Conservation (phyloP, 108 stramenopile species). For the Discostella stelligeroides region DNA sequence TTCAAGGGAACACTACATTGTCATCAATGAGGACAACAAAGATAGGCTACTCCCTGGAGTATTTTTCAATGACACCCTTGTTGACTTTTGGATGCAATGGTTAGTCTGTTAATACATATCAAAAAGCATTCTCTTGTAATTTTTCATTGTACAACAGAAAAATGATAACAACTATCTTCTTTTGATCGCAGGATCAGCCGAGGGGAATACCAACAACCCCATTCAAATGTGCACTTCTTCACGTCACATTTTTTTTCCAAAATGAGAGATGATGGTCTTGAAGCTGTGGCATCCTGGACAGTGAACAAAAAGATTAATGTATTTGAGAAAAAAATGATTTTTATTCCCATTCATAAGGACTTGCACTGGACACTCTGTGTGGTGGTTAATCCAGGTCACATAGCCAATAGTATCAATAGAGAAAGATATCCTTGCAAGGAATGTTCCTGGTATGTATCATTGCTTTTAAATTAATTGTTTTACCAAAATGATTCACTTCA, state of each 20-base stretch:
- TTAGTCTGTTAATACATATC: constrained; percentile 28
- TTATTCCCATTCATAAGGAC: constrained; percentile 92
- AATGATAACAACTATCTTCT: too few relatives aligned
- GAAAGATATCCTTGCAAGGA: background rate
- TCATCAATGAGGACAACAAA: constrained; percentile 65
- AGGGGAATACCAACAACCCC: constrained; percentile 8
- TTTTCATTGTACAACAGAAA: background rate
- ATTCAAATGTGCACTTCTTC: constrained; percentile 70
- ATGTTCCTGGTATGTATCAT: background rate
- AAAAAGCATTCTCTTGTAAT: too few relatives aligned
- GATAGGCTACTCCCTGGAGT: constrained; percentile 64
- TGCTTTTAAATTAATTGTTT: too few relatives aligned
- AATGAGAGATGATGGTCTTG: constrained; percentile 58
- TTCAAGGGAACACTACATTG: constrained; percentile 56
- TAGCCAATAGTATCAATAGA: constrained; percentile 28
- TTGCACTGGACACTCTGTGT: constrained; percentile 97
- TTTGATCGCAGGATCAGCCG: constrained; percentile 53
- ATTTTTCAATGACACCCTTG: constrained; percentile 87
- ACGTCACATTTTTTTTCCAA: constrained; percentile 90
- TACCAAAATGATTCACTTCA: too few relatives aligned
- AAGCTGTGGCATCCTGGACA: constrained; percentile 83
- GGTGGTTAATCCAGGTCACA: constrained; percentile 85
- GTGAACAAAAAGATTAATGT: constrained; percentile 80
- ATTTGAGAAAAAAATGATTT: constrained; percentile 87
- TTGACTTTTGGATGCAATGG: constrained; percentile 93